phyloP scores from a whole-genome alignment of 768 basidiomycete species.

The Podaxis sp. region DNA sequence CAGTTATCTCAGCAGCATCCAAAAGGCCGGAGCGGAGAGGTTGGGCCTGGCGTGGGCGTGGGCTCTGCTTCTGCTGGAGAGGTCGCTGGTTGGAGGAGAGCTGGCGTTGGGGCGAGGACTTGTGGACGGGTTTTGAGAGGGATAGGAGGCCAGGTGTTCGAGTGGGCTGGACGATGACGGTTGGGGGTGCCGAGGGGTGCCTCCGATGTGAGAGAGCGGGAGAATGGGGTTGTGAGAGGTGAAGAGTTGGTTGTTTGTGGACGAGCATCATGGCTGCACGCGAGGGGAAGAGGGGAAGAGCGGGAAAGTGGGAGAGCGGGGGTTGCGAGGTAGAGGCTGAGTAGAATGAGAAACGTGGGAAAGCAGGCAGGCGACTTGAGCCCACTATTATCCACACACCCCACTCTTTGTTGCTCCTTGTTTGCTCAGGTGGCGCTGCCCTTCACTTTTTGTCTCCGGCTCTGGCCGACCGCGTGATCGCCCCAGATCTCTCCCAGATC shows the following conservation, averaged over 20 bases:
- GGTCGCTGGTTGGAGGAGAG: constrained; percentile 20
- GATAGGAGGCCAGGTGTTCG: constrained; percentile 70
- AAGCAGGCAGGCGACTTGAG: not conserved
- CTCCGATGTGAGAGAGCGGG: constrained; percentile 44
- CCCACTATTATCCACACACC: constrained; percentile 8
- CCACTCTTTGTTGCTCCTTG: constrained; percentile 17
- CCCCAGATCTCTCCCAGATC: constrained; percentile 2
- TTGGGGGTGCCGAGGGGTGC: constrained; percentile 65
- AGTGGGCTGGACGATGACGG: constrained; percentile 67
- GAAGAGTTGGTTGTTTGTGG: constrained; percentile 37
- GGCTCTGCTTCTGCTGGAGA: constrained; percentile 21
- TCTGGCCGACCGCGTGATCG: constrained; percentile 4
- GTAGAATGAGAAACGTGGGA: constrained; percentile 18
- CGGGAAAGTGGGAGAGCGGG: constrained; percentile 12
- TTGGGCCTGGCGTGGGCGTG: constrained; percentile 24
- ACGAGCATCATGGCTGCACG: constrained; percentile 41
- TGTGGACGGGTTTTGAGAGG: constrained; percentile 52
- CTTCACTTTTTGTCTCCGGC: constrained; percentile 13
- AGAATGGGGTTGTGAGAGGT: constrained; percentile 22
- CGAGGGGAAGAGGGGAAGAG: constrained; percentile 17
- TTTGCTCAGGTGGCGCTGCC: constrained; percentile 13
- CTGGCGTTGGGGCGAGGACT: constrained; percentile 22
- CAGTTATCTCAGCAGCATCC: constrained; percentile 20
- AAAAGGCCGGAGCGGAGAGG: constrained; percentile 24
- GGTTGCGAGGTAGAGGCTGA: constrained; percentile 17